Conservation (phyloP, 352 stramenopile species). For the Globisporangium rhizosaccharum region DNA sequence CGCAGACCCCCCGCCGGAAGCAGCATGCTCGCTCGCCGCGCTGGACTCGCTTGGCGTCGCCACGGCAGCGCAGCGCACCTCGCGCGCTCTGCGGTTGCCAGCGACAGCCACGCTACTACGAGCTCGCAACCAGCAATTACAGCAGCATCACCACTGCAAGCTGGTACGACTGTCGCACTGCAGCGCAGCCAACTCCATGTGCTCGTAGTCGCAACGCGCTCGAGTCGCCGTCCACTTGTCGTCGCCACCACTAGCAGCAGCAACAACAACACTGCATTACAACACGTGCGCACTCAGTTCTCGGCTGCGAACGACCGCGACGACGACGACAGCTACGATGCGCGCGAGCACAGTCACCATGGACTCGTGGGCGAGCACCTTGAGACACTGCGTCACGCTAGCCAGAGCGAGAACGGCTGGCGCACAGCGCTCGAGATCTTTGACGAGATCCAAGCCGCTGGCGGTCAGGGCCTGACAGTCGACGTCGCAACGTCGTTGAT, state of each 20-base stretch:
- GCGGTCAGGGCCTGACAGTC: slow-evolving; percentile 31
- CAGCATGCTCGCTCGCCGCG: slow-evolving; percentile 12
- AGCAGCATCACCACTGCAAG: too few species aligned
- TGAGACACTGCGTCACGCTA: slow-evolving; percentile 12
- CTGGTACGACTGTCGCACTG: neutral
- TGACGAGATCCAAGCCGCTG: slow-evolving; percentile 27
- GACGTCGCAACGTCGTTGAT: slow-evolving; percentile 60
- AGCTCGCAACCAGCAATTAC: neutral
- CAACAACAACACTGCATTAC: neutral
- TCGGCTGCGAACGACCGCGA: slow-evolving; percentile 10
- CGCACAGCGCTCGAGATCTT: slow-evolving; percentile 50
- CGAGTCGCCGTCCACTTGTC: neutral
- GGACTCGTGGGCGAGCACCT: slow-evolving; percentile 9
- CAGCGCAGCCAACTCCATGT: slow-evolving; percentile 10
- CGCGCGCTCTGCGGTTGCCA: neutral
- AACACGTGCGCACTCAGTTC: slow-evolving; percentile 8
- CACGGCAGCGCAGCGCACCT: slow-evolving; percentile 1
- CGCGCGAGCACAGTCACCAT: neutral
- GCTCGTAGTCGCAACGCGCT: slow-evolving; percentile 7
- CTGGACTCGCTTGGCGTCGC: slow-evolving; percentile 7
- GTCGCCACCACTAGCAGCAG: neutral
- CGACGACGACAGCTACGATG: slow-evolving; percentile 1
- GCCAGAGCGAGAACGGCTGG: slow-evolving; percentile 14
- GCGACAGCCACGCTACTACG: neutral
- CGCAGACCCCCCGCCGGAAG: neutral